Base-by-base conservation (phyloP, 106 monocot genomes). In the Iris macrosiphon region DNA sequence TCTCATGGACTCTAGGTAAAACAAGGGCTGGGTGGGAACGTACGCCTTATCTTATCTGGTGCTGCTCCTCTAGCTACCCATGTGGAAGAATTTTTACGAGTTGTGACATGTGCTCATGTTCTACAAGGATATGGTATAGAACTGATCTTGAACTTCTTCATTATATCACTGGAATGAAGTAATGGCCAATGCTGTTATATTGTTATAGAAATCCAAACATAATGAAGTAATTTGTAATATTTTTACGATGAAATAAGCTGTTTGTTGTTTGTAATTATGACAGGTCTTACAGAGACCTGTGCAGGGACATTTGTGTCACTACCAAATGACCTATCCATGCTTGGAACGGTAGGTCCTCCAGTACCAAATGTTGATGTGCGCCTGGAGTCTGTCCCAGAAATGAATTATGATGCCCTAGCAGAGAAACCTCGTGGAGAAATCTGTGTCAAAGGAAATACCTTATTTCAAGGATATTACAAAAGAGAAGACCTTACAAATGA, bases 401-500 rank as follows among this genome's bases (percentile, higher is more conserved):
- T 96, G 95, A 65, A 59, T 12, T 96, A 96, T 63, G 85, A 96
- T 72, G 95, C 89, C 31, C 74, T 89, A 9, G 59, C 79, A 21
- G 25, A 41, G 12, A 29, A 53, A 42, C 85, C 95, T 43, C 82
- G 79, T 40, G 95, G 95, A 49, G 89, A 96, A 59, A 60, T 96
- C 31, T 96, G 95, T 48, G 45, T 96, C 42, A 81, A 71, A 53
- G 95, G 95, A 42, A 76, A 77, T n/a, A 82, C 85, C 5, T 68
- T 95, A 26, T 95, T 95, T 59, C 85, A 82, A n/a, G 95, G 95
- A 33, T 96, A 96, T 67, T 71, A 85, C 60, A 96, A 89, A 62
- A 70, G 95, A 60, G 95, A 96, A 20, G 89, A 96, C 51, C 79
- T 96, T 23, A 78, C 82, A 25, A 73, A 82, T 16, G 89, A 96